These are phyloP conservation scores for Emericellopsis cladophorae DNA, from an alignment of 2,329 filamentous ascomycete species.

Conservation along the genomic window DNA sequence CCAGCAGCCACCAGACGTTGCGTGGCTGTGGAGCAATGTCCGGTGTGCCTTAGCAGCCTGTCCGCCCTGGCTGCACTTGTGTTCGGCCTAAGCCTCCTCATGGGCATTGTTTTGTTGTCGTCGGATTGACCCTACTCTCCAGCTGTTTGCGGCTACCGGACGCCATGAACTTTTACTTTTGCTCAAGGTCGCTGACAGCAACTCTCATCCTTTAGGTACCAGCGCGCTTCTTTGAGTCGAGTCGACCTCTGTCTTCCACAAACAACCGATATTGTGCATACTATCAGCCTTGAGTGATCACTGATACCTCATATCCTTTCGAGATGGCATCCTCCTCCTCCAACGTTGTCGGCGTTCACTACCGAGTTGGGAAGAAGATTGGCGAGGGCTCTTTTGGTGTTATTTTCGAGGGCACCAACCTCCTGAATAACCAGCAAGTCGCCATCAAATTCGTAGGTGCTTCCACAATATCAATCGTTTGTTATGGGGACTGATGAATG, in stretches of 20 bases:
- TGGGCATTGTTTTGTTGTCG: no score
- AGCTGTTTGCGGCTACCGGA: not conserved
- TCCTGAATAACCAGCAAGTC: slow-evolving; percentile 97
- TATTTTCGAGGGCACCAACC: slow-evolving; percentile 96
- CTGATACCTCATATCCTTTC: slow-evolving; percentile 6
- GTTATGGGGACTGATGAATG: slow-evolving; percentile 4
- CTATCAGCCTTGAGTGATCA: not conserved
- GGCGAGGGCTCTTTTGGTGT: slow-evolving; percentile 98
- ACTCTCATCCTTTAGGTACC: not conserved
- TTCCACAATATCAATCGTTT: not conserved
- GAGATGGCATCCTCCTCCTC: slow-evolving; percentile 79
- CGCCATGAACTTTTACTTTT: not conserved
- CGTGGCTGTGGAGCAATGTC: no score
- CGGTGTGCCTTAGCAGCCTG: no score
- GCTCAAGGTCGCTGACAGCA: not conserved
- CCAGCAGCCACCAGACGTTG: no score
- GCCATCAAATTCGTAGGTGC: slow-evolving; percentile 94
- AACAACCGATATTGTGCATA: not conserved
- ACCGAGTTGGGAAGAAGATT: slow-evolving; percentile 98
- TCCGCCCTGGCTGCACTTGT: no score
- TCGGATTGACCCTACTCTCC: no score
- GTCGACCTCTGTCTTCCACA: not conserved
- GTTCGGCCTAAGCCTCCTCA: no score
- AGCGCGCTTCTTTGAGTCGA: not conserved
- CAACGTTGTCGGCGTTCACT: slow-evolving; percentile 97